phyloP scores from a whole-genome alignment of 2,329 filamentous ascomycete species.

The Phaeosphaeria sp. region DNA sequence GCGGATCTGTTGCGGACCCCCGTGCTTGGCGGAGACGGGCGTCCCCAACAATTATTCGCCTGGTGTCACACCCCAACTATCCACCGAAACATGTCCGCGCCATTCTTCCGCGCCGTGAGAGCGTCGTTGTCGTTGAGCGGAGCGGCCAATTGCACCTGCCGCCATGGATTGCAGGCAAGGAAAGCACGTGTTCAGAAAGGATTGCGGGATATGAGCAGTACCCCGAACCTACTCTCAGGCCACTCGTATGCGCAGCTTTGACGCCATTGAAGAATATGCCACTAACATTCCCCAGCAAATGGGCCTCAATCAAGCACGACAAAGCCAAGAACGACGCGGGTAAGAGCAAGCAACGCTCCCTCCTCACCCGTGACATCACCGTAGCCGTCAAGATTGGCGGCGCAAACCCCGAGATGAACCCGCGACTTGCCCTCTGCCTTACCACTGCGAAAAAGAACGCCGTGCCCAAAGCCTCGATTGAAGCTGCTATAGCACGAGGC shows the following conservation, averaged over 20 bases:
- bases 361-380: conserved; percentile 75
- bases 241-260: conserved; percentile 36
- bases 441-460: conserved; percentile 82
- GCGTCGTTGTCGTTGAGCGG: conserved; percentile 16
- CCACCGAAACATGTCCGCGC: conserved; percentile 25
- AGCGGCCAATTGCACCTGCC: conserved; percentile 27
- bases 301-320: conserved; percentile 95
- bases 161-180: conserved; percentile 12
- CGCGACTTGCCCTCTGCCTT: conserved; percentile 76
- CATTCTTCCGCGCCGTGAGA: conserved; percentile 26
- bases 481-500: conserved; percentile 84
- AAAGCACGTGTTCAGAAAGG: conserved; percentile 22
- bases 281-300: conserved; percentile 67
- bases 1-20: conserved; percentile 32
- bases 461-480: conserved; percentile 84
- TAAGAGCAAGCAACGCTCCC: conserved; percentile 74
- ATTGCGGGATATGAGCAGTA: conserved; percentile 36
- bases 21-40: conserved; percentile 31
- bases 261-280: background rate
- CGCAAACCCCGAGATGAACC: conserved; percentile 74
- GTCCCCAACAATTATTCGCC: conserved; percentile 24
- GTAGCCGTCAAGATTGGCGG: conserved; percentile 80
- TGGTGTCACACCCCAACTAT: background rate
- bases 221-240: conserved; percentile 37
- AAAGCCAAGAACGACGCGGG: conserved; percentile 85